Evolutionary conservation across 768 basidiomycete species (phyloP).

Genomic region (Boletus rufocinnamomeus): DNA sequence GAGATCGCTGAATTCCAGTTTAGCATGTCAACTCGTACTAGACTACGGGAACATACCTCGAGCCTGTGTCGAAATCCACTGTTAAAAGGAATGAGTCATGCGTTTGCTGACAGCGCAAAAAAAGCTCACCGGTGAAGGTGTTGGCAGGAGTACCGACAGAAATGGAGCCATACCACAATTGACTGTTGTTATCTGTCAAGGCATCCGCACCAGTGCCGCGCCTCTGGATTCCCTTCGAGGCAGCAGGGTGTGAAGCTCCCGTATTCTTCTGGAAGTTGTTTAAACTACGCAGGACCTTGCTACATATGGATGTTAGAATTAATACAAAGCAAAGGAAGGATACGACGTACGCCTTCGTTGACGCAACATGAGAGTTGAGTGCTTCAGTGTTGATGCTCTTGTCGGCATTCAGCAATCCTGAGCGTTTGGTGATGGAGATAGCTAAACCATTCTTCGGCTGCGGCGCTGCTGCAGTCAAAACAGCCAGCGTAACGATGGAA

Average conservation of each 20-base stretch:
- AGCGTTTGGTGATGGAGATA: constrained; percentile 15
- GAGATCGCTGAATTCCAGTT: constrained; percentile 23
- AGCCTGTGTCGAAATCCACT: constrained; percentile 33
- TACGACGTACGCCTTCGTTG: constrained; percentile 4
- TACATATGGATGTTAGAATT: not conserved
- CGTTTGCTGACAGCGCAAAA: not conserved
- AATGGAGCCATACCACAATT: constrained; percentile 18
- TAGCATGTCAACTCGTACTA: not conserved
- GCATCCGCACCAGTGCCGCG: not conserved
- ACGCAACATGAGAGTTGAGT: constrained; percentile 9
- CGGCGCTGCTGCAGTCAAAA: constrained; percentile 7
- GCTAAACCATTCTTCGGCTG: not conserved
- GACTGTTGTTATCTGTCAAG: not conserved
- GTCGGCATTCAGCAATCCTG: constrained; percentile 1
- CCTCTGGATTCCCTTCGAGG: not conserved
- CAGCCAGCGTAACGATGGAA: constrained; percentile 1
- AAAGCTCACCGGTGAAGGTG: constrained; percentile 2
- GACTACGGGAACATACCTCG: constrained; percentile 14
- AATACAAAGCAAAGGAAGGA: not conserved
- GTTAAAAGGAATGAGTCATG: not conserved
- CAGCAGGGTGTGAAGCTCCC: not conserved
- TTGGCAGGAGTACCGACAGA: constrained; percentile 11
- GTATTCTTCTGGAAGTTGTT: constrained; percentile 6
- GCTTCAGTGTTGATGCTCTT: not conserved
- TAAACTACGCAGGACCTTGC: constrained; percentile 7